Conservation (phyloP, 108 stramenopile genomes). For the Cyclotella kingstonii region DNA sequence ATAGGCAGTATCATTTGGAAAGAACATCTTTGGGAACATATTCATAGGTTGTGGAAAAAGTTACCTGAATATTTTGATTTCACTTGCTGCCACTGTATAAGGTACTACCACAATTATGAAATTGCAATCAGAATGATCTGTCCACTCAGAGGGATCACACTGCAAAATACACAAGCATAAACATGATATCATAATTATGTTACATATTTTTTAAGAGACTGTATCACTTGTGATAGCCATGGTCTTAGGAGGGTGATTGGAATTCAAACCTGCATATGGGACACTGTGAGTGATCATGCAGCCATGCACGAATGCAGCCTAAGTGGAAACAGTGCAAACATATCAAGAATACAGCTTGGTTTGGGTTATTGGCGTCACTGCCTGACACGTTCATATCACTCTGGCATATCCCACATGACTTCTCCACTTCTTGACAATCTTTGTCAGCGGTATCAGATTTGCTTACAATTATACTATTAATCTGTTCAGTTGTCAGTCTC, state of each 20-base stretch:
- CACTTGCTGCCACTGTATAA: no score
- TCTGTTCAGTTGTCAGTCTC: constrained; percentile 21
- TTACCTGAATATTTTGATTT: no score
- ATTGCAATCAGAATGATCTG: no score
- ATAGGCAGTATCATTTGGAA: no score
- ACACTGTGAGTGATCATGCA: constrained; percentile 39
- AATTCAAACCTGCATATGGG: constrained; percentile 40
- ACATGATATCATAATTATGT: no score
- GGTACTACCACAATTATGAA: no score
- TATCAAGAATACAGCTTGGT: constrained; percentile 24
- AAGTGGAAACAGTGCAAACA: constrained; percentile 42
- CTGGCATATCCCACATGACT: constrained; percentile 37
- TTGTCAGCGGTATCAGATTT: constrained; percentile 6
- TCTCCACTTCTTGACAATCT: constrained; percentile 5
- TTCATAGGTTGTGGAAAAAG: no score
- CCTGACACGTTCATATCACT: constrained; percentile 28
- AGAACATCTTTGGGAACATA: no score
- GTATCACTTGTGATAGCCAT: no score
- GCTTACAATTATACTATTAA: constrained; percentile 17
- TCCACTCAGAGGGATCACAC: no score
- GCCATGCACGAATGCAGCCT: constrained; percentile 38
- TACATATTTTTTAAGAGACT: background rate
- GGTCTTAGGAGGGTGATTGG: constrained; percentile 3
- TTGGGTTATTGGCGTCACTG: constrained; percentile 5
- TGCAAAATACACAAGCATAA: no score